Base-by-base conservation (phyloP, 495 filamentous ascomycete species). In the Xylaria curta region DNA sequence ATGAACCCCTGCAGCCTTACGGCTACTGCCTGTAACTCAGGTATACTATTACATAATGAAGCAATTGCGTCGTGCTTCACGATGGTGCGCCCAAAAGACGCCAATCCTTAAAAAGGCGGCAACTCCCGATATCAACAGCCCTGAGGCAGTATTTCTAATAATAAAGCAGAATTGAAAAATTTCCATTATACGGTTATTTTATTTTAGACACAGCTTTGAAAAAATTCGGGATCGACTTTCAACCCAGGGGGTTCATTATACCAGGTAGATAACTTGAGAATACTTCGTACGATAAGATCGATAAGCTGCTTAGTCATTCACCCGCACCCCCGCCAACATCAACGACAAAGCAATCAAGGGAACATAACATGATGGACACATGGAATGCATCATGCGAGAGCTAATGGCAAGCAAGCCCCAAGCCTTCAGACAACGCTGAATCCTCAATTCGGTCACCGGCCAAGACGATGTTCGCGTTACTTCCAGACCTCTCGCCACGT, bases 401-500 rank as follows among this genome's bases (percentile, higher is more conserved):
- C 28, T n/a, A 12, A 33, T 19, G 63, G 46, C 44, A 47, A 38
- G 28, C 40, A 24, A 40, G 54, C 31, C 47, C 31, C 28, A 24
- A 26, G 7, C 17, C n/a, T 44, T 10, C 5, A 26, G 36, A 40
- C 12, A 60, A 60, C 15, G n/a, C 58, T 21, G 5, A 21, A 46
- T 33, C 42, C 21, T 40, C 19, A 28, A 42, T 40, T 67, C 36
- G 3, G 21, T 12, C 21, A 40, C 76, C 73, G 44, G 60, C 63
- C 65, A 74, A 71, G 68, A 81, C 70, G 65, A 92, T 88, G 87
- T 87, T 92, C 76, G 85, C 89, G 46, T 87, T 92, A 42, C 87
- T 95, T n/a, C 92, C 92, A 12, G 87, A 89, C 72, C 85, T 95
- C 70, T 85, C 87, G 47, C 91, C 92, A 28, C 90, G 88, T 74